phyloP scores from a whole-genome alignment of 371 early-diverging fungal species.

The Funneliformis caledonium region DNA sequence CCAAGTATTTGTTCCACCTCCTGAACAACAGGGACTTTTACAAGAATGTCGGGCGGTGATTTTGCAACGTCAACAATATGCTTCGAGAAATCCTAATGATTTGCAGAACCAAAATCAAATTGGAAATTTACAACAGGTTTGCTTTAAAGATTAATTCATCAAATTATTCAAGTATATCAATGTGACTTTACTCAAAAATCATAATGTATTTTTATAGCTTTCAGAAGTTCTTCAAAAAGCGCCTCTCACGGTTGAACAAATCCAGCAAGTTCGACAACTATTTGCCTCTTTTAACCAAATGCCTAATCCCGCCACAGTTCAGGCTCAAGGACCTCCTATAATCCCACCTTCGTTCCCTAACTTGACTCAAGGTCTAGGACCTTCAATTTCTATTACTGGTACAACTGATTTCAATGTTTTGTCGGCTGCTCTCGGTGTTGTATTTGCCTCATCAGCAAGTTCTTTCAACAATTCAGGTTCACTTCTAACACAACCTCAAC shows the following conservation, averaged over 20 bases:
- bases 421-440: background rate
- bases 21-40: constrained; percentile 29
- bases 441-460: background rate
- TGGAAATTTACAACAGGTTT: constrained; percentile 28
- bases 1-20: constrained; percentile 36
- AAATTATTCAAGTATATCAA: background rate
- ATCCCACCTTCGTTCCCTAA: background rate
- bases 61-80: constrained; percentile 35
- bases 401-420: background rate
- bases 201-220: constrained; percentile 3
- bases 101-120: constrained; percentile 36
- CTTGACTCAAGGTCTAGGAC: background rate
- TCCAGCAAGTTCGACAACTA: constrained; percentile 25
- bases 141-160: constrained; percentile 2
- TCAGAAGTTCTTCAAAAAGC: constrained; percentile 30
- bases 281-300: constrained; percentile 13
- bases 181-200: background rate
- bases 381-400: constrained; percentile 6
- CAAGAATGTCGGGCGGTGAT: constrained; percentile 30
- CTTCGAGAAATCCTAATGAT: constrained; percentile 36
- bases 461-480: constrained; percentile 1
- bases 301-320: background rate
- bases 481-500: constrained; percentile 13
- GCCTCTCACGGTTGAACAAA: constrained; percentile 31
- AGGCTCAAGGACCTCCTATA: background rate